Percentiles rank a stretch among this genome's conserved stretches.
These are phyloP conservation scores for Mucor ambiguus DNA, from an alignment of 371 early-diverging fungal species.

Conservation along the genomic window DNA sequence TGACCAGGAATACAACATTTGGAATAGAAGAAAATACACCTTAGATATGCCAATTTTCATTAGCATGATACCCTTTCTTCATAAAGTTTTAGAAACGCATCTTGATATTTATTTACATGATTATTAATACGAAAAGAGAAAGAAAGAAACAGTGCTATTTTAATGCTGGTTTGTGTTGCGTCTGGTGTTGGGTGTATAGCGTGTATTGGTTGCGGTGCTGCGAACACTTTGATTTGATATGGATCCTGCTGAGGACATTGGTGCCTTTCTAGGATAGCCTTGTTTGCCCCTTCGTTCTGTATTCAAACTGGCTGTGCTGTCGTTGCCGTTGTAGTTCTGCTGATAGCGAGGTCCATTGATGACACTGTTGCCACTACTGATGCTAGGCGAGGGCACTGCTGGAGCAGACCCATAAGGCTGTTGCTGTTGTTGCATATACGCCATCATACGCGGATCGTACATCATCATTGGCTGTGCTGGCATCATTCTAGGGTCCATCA, in stretches of 20 bases:
- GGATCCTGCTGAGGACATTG: neutral
- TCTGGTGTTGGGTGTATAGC: neutral
- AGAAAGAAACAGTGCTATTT: neutral
- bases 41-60: neutral
- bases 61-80: neutral
- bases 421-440: neutral
- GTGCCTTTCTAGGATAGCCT: neutral
- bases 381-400: neutral
- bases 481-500: conserved; percentile 42
- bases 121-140: neutral
- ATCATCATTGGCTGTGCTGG: conserved; percentile 13
- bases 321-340: neutral
- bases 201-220: neutral
- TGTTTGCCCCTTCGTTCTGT: neutral
- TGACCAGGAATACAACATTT: too few relatives aligned
- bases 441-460: conserved; percentile 14
- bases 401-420: neutral
- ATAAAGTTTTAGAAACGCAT: neutral
- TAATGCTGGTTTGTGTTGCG: conserved; percentile 1
- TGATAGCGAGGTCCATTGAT: neutral
- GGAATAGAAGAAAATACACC: neutral
- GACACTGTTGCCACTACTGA: neutral
- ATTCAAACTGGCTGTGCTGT: neutral
- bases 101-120: conserved; percentile 1
- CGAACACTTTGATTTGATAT: neutral